A percentile compares a stretch with the other conserved stretches of the same genome.
Evolutionary conservation across 805 yeast genomes (phyloP).

Genomic region (Candida qinlingensis): DNA sequence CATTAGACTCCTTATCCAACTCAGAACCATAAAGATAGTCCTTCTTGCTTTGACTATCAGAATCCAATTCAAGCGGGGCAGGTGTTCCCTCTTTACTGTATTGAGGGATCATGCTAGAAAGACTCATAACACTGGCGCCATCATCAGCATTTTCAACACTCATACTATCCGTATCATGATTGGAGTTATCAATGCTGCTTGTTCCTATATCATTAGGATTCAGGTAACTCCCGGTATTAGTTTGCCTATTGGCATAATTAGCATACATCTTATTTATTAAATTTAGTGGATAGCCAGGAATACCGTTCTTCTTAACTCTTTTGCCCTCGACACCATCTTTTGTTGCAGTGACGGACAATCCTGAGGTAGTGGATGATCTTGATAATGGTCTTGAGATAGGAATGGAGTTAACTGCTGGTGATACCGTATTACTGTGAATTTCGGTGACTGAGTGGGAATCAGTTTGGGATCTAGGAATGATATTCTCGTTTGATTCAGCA

Average conservation of each 20-base stretch:
- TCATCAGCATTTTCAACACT: slow-evolving; percentile 11
- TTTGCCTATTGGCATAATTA: slow-evolving; percentile 13
- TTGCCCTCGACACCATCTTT: slow-evolving; percentile 72
- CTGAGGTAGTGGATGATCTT: slow-evolving; percentile 57
- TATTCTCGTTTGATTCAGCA: neutral
- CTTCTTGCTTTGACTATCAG: neutral
- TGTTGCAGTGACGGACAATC: slow-evolving; percentile 68
- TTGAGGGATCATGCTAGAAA: slow-evolving; percentile 26
- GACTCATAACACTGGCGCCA: slow-evolving; percentile 20
- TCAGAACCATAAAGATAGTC: slow-evolving; percentile 5
- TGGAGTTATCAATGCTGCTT: neutral
- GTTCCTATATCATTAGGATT: neutral
- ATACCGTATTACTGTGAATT: neutral
- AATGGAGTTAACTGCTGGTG: neutral
- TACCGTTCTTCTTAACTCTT: slow-evolving; percentile 40
- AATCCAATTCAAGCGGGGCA: neutral
- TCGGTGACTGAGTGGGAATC: slow-evolving; percentile 2
- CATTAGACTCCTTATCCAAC: slow-evolving; percentile 7
- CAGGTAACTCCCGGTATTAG: neutral
- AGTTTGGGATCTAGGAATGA: neutral
- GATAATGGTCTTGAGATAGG: slow-evolving; percentile 53
- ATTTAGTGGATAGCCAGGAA: slow-evolving; percentile 34
- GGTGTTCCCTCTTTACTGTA: slow-evolving; percentile 12
- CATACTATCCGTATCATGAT: neutral
- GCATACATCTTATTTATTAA: slow-evolving; percentile 32